Conservation (phyloP, 768 basidiomycete genomes). For the Suillus plorans region DNA sequence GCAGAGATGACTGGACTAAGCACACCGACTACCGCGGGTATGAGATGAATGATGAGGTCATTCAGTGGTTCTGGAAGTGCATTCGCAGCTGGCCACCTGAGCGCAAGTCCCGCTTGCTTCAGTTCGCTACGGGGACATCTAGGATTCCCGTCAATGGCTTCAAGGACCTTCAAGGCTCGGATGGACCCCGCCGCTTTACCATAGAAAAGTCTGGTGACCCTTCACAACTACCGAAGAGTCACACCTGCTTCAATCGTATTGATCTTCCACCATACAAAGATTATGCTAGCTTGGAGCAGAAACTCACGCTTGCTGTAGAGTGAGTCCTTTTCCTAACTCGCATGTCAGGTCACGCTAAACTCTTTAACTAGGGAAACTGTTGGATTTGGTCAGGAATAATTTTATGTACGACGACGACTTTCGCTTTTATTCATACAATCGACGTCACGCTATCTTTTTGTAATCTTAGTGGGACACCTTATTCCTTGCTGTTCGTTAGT, state of each 20-base stretch:
- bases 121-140: conserved; percentile 96
- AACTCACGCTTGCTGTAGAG: conserved; percentile 93
- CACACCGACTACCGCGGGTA: conserved; percentile 99
- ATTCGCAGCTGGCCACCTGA: conserved; percentile 97
- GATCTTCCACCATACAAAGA: conserved; percentile 98
- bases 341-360: conserved; percentile 16
- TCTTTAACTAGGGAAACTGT: conserved; percentile 71
- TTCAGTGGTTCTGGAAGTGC: conserved; percentile 99
- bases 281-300: conserved; percentile 91
- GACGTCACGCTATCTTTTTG: conserved; percentile 27
- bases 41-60: conserved; percentile 92
- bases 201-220: conserved; percentile 99
- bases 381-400: conserved; percentile 90
- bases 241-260: conserved; percentile 95
- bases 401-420: conserved; percentile 1
- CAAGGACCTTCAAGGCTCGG: conserved; percentile 97
- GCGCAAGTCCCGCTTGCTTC: conserved; percentile 92
- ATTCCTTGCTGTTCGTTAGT: conserved; percentile 13
- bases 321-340: conserved; percentile 41
- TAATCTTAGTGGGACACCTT: conserved; percentile 28
- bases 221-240: conserved; percentile 93
- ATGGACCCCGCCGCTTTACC: conserved; percentile 95
- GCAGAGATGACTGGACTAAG: conserved; percentile 96
- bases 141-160: conserved; percentile 98
- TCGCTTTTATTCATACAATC: conserved; percentile 8